Percentiles rank a stretch among this genome's conserved stretches.
These are phyloP conservation scores for Colletotrichum agaves DNA, from an alignment of 2,329 filamentous ascomycete species.

Conservation along the genomic window DNA sequence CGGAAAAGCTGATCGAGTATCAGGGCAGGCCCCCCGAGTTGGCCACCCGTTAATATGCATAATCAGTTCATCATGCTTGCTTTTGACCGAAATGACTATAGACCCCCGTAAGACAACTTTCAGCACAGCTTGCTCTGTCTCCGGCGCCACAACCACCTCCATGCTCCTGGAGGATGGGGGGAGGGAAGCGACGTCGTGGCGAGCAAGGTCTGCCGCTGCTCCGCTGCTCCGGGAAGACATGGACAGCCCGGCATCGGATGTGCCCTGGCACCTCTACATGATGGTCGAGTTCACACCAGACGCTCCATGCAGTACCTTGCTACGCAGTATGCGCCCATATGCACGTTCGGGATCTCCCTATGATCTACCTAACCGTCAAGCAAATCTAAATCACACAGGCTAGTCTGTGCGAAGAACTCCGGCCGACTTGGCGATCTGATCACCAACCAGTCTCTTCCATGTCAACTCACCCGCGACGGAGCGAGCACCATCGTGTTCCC, in stretches of 20 bases:
- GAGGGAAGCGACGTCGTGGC: constrained; percentile 21
- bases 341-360: constrained; percentile 37
- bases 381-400: constrained; percentile 38
- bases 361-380: constrained; percentile 36
- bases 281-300: constrained; percentile 5
- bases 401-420: constrained; percentile 38
- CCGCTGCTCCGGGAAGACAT: constrained; percentile 29
- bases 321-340: constrained; percentile 12
- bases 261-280: constrained; percentile 27
- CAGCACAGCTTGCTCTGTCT: background rate
- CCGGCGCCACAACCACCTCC: constrained; percentile 4
- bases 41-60: constrained; percentile 17
- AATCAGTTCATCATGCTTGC: constrained; percentile 17
- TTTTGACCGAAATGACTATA: constrained; percentile 18
- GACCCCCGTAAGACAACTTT: background rate
- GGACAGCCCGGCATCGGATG: constrained; percentile 36
- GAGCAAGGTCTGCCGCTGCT: constrained; percentile 35
- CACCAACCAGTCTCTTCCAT: constrained; percentile 36
- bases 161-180: constrained; percentile 4
- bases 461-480: constrained; percentile 33
- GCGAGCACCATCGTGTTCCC: constrained; percentile 28
- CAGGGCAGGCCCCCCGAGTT: background rate
- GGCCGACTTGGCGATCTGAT: constrained; percentile 40
- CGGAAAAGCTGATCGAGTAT: background rate
- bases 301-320: constrained; percentile 12